These are phyloP conservation scores for Boehmeria nivea DNA, from an alignment of 306 rosid species.

Conservation along the genomic window DNA sequence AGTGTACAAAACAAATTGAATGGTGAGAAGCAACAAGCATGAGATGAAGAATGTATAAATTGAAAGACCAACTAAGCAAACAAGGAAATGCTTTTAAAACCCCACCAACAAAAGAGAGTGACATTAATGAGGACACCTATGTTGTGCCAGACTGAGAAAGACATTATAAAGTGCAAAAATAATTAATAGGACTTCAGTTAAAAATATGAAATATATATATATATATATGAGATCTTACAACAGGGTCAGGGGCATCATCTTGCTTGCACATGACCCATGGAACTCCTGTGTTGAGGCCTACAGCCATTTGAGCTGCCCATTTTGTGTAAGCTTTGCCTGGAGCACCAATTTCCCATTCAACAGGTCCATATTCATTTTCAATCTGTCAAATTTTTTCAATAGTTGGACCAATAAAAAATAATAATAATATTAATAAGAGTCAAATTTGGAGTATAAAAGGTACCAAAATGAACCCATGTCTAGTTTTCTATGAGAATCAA, in stretches of 20 bases:
- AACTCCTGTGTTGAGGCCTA: conserved; percentile 72
- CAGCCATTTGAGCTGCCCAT: conserved; percentile 97
- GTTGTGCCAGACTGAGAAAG: conserved; percentile 11
- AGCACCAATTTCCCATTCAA: conserved; percentile 82
- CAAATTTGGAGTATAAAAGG: too few relatives aligned
- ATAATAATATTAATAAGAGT: too few relatives aligned
- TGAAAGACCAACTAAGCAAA: conserved; percentile 16
- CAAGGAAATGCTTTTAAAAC: conserved; percentile 19
- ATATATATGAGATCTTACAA: conserved; percentile 49
- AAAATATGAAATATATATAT: not conserved
- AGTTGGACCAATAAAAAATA: too few relatives aligned
- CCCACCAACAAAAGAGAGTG: conserved; percentile 38
- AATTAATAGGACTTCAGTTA: not conserved
- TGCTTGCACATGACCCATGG: conserved; percentile 99
- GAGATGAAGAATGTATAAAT: conserved; percentile 4
- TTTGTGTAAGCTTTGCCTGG: conserved; percentile 81
- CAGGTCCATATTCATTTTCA: conserved; percentile 90
- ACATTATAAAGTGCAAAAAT: conserved; percentile 1
- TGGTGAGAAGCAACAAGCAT: not conserved
- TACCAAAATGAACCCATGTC: too few relatives aligned
- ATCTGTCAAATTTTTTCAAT: conserved; percentile 39
- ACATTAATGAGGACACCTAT: conserved; percentile 17
- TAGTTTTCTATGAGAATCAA: too few relatives aligned
- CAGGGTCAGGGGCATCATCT: conserved; percentile 93
- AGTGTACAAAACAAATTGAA: conserved; percentile 1